Evolutionary conservation across 1,139 yeast species (phyloP), one percentile per base, ranked within the genome.

Genomic region (Pichiaceae sp.): DNA sequence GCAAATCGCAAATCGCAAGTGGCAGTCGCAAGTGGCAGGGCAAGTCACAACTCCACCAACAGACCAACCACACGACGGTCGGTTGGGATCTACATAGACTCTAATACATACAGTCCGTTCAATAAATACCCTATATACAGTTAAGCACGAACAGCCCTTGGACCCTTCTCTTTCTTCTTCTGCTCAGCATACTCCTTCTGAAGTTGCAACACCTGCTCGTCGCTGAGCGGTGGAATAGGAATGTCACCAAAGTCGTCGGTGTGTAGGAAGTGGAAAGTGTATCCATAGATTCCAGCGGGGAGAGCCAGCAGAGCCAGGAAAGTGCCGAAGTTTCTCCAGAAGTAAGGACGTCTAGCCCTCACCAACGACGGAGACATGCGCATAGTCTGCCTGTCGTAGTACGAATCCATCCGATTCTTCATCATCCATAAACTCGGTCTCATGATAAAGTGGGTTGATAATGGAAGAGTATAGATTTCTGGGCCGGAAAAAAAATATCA

Each of bases 281-380:
- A 87, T 44, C 48, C 49, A 59, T 85, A 87, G 17, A 85, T 80
- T 28, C 82, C 79, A 16, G 72, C 63, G 4, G 93, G 80, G 36
- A 85, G 62, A 14, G 80, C 71, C 16, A 77, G 62, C 17, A 84
- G 65, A 0, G 71, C 58, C 16, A 67, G 66, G 38, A 89, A 74
- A 0, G 78, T 74, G 17, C 74, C 61, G 55, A 81, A 70, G 59
- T 89, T 89, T 53, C 71, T 77, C 71, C 78, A 74, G 63, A 87
- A 82, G 56, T 73, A 89, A 31, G 96, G 96, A 40, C 72, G 70
- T 57, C 97, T 74, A 34, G 95, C 96, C 49, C 97, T 69, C 50
- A 85, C 68, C 67, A 89, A 78, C 8, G 96, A 95, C 16, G 96
- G 96, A 2, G 96, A 84, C 87, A 87, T 87, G 56, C 83, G 83